Evolutionary conservation across 768 basidiomycete genomes (phyloP), one percentile per base, ranked within the genome.

Genomic region (Leucocoprinus birnbaumii): DNA sequence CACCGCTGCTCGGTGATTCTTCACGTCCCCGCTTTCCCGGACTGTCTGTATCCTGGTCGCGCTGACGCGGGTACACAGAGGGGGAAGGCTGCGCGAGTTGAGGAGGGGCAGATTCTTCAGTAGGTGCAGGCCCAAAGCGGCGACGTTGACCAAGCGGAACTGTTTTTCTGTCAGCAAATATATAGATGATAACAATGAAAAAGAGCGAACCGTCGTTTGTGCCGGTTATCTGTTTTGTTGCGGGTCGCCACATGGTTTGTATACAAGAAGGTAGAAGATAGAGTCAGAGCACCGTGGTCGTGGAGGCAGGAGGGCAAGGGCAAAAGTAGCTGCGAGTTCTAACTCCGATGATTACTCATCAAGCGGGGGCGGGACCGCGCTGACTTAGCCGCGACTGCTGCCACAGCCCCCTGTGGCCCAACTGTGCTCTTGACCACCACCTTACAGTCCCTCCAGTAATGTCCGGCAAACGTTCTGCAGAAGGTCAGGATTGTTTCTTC

Each of bases 81-180:
- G 91, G 89, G 40, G 91, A 91, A 5, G 91, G 89, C 61, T 93
- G 89, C 9, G 90, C 90, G 50, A 92, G 84, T 63, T 91, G 90
- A 60, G 91, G 91, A 24, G 91, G 88, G 18, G 85, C 83, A 24
- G 72, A 75, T 66, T 94, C 93, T 67, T 95, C 94, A 37, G 82
- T 75, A 3, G 91, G 88, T 25, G 88, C 87, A 45, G 91, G 89
- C 49, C 94, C 94, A 73, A 97, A 97, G 53, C 94, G 87, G 66
- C 94, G 89, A 65, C 90, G 87, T 63, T 85, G 81, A 48, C 91
- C 92, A 56, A 97, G 82, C 1, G 94, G 94, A 62, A 84, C 87
- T 86, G 59, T 26, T 59, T 65, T 44, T 50, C 53, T 50, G 48
- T 50, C 38, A 53, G 57, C 55, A 40, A 59, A 42, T 34, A 16